Percentiles rank a stretch among this genome's conserved stretches.
phyloP scores from a whole-genome alignment of 2,329 filamentous ascomycete genomes.

The Zymoseptoria passerinii region DNA sequence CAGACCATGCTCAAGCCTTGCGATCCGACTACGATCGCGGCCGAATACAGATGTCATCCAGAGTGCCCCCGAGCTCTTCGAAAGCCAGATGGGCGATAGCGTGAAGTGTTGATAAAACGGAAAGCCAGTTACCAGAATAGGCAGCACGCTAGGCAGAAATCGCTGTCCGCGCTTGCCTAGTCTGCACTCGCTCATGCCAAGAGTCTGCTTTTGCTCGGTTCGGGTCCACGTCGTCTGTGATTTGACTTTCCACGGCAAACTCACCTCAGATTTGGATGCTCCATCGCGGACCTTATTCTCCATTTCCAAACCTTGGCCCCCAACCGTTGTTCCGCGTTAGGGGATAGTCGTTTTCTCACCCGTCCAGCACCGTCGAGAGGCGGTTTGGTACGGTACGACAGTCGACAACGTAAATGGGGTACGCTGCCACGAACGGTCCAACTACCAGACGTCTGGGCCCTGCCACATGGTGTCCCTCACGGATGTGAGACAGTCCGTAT shows the following conservation, averaged over 20 bases:
- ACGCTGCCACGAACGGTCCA: neutral
- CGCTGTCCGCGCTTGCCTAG: neutral
- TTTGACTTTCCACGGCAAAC: neutral
- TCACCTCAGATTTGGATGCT: neutral
- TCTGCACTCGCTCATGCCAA: neutral
- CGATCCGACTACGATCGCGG: neutral
- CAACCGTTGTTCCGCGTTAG: neutral
- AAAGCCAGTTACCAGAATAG: neutral
- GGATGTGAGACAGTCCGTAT: neutral
- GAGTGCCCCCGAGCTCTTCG: neutral
- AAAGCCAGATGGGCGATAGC: neutral
- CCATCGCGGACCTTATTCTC: neutral
- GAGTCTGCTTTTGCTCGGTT: neutral
- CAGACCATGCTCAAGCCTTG: neutral
- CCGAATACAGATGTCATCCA: neutral
- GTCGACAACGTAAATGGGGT: neutral
- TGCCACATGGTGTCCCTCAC: neutral
- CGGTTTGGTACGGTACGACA: neutral
- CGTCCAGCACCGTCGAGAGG: neutral
- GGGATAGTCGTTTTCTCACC: neutral
- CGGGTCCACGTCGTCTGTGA: neutral
- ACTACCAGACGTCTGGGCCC: neutral
- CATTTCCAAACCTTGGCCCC: neutral
- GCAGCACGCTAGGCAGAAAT: neutral
- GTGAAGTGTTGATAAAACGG: neutral